These are phyloP conservation scores for Scedosporium dehoogii DNA, from an alignment of 2,329 filamentous ascomycete species.

Conservation along the genomic window DNA sequence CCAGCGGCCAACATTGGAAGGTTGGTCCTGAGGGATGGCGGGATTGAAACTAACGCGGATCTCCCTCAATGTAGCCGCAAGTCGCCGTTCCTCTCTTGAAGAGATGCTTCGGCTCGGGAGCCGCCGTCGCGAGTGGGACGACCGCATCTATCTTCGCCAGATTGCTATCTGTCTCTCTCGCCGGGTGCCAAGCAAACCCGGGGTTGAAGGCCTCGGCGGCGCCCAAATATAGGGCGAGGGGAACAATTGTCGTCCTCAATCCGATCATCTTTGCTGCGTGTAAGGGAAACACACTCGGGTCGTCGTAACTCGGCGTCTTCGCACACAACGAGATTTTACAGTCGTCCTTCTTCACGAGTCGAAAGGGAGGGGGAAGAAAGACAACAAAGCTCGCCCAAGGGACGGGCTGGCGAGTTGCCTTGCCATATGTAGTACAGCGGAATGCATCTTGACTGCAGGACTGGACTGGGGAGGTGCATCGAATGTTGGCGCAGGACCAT, in stretches of 20 bases:
- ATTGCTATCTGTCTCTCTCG: background rate
- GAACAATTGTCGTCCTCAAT: background rate
- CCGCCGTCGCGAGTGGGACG: background rate
- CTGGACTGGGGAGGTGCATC: background rate
- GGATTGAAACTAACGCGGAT: background rate
- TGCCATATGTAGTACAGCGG: background rate
- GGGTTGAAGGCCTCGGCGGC: background rate
- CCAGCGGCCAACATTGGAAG: no score
- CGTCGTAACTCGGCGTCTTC: background rate
- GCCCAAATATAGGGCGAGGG: conserved; percentile 3
- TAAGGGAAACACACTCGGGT: background rate
- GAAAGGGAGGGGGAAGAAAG: background rate
- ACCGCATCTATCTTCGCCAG: background rate
- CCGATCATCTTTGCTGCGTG: background rate
- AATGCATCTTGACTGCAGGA: background rate
- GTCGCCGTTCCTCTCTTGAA: background rate
- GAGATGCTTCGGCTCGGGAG: background rate
- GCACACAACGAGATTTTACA: background rate
- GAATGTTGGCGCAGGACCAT: background rate
- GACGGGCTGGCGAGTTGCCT: background rate
- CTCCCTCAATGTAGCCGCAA: conserved; percentile 3
- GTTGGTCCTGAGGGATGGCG: no score
- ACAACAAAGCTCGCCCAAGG: background rate
- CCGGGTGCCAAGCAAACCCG: background rate
- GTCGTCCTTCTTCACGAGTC: background rate